Conservation (phyloP, 179 eudicot genomes). For the Vitellaria paradoxa region DNA sequence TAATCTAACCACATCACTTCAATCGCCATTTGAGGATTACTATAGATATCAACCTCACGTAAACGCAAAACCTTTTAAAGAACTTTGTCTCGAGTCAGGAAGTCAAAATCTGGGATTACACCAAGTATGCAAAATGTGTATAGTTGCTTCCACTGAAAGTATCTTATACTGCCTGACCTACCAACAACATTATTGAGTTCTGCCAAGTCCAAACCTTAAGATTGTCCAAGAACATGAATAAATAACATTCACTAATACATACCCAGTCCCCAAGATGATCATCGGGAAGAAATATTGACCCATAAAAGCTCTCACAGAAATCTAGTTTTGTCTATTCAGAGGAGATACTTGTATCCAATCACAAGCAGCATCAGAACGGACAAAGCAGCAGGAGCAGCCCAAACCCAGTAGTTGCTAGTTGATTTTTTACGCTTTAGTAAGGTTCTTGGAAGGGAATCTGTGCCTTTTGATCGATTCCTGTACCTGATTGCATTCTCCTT, state of each 20-base stretch:
- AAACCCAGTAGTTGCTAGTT: slow-evolving; percentile 57
- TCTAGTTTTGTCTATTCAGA: slow-evolving; percentile 8
- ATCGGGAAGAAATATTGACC: slow-evolving; percentile 10
- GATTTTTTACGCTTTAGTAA: slow-evolving; percentile 77
- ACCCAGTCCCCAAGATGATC: slow-evolving; percentile 10
- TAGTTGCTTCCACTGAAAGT: background rate
- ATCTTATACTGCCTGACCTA: slow-evolving; percentile 16
- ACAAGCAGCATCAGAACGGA: slow-evolving; percentile 39
- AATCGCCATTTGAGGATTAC: background rate
- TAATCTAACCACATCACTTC: background rate
- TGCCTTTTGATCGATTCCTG: slow-evolving; percentile 45
- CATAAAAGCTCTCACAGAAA: background rate
- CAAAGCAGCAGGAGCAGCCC: slow-evolving; percentile 51
- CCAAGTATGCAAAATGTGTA: background rate
- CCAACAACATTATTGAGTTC: background rate
- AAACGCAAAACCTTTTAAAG: background rate
- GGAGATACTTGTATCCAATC: slow-evolving; percentile 39
- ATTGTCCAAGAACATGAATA: background rate
- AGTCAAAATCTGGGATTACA: slow-evolving; percentile 14
- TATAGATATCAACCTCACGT: background rate
- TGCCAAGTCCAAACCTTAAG: background rate
- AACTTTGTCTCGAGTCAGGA: background rate
- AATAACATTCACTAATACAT: slow-evolving; percentile 1
- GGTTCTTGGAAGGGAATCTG: slow-evolving; percentile 56
- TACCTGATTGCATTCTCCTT: slow-evolving; percentile 33